Evolutionary conservation across 345 rosid genomes (phyloP).

Genomic region (Hibiscus mutabilis): DNA sequence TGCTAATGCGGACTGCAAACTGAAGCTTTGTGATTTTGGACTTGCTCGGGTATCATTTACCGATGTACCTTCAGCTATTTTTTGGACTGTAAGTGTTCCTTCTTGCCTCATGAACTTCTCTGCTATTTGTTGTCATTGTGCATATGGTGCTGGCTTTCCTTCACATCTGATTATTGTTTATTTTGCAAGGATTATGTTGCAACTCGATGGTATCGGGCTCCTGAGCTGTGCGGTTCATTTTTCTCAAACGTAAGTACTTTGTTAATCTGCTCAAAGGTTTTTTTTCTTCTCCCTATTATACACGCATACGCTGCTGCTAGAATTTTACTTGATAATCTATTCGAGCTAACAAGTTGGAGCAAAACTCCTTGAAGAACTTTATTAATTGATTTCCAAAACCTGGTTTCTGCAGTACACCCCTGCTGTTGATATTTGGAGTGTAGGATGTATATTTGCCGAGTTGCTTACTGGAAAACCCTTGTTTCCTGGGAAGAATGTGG

Average conservation of each 20-base stretch:
- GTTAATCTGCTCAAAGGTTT: neutral
- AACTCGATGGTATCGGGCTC: slow-evolving; percentile 89
- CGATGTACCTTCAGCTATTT: slow-evolving; percentile 88
- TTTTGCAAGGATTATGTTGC: slow-evolving; percentile 92
- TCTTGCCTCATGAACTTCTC: slow-evolving; percentile 11
- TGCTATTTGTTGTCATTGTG: neutral
- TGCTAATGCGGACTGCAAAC: slow-evolving; percentile 93
- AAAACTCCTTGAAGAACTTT: slow-evolving; percentile 1
- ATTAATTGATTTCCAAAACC: slow-evolving; percentile 6
- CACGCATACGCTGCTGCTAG: neutral
- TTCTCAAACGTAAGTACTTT: slow-evolving; percentile 61
- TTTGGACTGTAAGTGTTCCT: slow-evolving; percentile 90
- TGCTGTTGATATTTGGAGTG: slow-evolving; percentile 96
- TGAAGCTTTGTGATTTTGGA: slow-evolving; percentile 98
- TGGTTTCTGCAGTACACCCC: slow-evolving; percentile 84
- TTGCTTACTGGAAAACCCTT: slow-evolving; percentile 81
- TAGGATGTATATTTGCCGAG: slow-evolving; percentile 97
- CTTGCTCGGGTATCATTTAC: slow-evolving; percentile 92
- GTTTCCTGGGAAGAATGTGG: slow-evolving; percentile 95
- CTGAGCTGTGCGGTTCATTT: slow-evolving; percentile 97
- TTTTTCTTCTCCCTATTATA: neutral
- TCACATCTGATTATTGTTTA: slow-evolving; percentile 20
- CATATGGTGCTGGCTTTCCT: neutral
- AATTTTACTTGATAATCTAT: slow-evolving; percentile 6
- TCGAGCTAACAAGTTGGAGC: neutral